These are phyloP conservation scores for Eucalyptus urophylla DNA, from an alignment of 345 rosid species.

Conservation along the genomic window DNA sequence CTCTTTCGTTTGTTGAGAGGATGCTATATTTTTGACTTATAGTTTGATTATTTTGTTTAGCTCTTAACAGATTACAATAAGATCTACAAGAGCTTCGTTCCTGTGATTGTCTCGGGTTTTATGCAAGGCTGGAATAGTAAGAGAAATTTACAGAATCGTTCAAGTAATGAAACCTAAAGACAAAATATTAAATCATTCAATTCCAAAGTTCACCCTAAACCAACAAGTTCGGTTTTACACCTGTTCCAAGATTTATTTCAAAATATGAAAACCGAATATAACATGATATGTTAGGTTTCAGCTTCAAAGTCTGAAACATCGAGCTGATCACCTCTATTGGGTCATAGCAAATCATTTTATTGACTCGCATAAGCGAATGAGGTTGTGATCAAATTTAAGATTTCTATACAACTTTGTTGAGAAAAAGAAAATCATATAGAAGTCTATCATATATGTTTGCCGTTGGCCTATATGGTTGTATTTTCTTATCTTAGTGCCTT, in stretches of 20 bases:
- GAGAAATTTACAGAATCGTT: too few species aligned
- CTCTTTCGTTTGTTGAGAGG: not conserved
- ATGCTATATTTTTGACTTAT: not conserved
- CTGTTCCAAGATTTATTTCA: not conserved
- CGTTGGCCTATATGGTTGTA: too few species aligned
- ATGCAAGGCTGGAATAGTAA: not conserved
- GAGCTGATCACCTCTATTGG: rapidly evolving
- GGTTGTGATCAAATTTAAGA: not conserved
- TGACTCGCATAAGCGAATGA: not conserved
- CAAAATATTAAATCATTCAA: not conserved
- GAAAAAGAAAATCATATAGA: not conserved
- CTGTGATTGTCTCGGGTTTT: not conserved
- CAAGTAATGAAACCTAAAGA: not conserved
- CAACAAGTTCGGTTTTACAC: not conserved
- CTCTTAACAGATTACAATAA: not conserved
- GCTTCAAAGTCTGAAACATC: rapidly evolving
- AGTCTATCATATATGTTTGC: too few species aligned
- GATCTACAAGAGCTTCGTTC: not conserved
- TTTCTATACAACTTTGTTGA: not conserved
- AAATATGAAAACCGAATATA: not conserved
- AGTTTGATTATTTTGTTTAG: not conserved
- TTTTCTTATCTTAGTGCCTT: too few species aligned
- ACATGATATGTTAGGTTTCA: not conserved
- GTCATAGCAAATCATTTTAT: not conserved
- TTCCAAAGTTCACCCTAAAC: not conserved